These are phyloP conservation scores for Gossypium mustelinum DNA, from an alignment of 345 rosid genomes.

Conservation along the genomic window DNA sequence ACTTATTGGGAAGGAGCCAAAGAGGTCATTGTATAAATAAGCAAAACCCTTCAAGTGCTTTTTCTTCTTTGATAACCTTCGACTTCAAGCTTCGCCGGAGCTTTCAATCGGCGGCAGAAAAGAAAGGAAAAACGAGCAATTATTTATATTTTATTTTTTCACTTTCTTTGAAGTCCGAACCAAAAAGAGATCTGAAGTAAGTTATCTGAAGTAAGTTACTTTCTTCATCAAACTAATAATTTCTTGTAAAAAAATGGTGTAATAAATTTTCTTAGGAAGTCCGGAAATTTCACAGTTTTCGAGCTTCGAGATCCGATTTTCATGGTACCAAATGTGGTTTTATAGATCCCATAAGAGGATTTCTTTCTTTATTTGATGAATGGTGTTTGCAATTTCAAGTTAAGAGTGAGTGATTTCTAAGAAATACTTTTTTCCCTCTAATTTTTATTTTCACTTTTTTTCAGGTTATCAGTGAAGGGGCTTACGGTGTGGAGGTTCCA, in stretches of 20 bases:
- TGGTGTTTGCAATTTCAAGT: constrained; percentile 27
- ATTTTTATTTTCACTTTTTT: not conserved
- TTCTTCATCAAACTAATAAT: not conserved
- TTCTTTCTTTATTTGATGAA: not conserved
- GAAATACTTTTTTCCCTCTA: not conserved
- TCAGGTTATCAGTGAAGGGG: constrained; percentile 5
- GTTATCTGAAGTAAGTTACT: constrained; percentile 21
- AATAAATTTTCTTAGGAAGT: not conserved
- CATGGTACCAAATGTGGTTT: constrained; percentile 12
- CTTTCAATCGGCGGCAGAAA: constrained; percentile 11
- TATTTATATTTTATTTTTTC: not conserved
- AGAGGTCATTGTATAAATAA: not conserved
- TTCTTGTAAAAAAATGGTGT: not conserved
- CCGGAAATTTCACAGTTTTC: constrained; percentile 15
- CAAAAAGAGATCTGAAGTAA: constrained; percentile 9
- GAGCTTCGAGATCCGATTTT: constrained; percentile 32
- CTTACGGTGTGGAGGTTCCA: not conserved
- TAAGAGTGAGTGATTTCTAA: constrained; percentile 2
- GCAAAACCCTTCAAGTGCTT: not conserved
- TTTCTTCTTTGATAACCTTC: constrained; percentile 10
- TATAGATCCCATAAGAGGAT: not conserved
- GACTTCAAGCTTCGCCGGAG: constrained; percentile 22
- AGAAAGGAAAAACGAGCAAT: not conserved
- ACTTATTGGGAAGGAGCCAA: not conserved
- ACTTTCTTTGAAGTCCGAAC: constrained; percentile 3